phyloP scores from a whole-genome alignment of 2,329 filamentous ascomycete genomes.

The Aureobasidium sp. region DNA sequence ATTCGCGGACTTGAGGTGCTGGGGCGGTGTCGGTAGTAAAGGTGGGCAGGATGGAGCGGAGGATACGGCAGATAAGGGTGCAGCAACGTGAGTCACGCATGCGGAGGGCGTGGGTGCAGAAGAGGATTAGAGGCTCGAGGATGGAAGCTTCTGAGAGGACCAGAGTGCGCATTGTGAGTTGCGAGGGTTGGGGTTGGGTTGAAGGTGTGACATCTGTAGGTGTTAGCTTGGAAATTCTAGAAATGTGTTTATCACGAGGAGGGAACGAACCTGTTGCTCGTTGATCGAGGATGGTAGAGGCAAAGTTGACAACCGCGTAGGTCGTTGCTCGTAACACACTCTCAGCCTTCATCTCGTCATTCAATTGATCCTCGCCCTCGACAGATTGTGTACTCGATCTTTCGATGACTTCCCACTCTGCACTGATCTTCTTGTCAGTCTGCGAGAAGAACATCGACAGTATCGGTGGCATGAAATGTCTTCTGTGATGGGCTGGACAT shows the following conservation, averaged over 20 bases:
- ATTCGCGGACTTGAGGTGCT: constrained; percentile 80
- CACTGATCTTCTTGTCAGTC: constrained; percentile 86
- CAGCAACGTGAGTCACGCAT: constrained; percentile 94
- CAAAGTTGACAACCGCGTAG: constrained; percentile 91
- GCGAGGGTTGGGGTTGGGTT: constrained; percentile 37
- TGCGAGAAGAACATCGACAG: constrained; percentile 85
- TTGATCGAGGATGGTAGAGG: constrained; percentile 84
- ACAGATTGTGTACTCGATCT: constrained; percentile 64
- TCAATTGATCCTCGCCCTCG: constrained; percentile 77
- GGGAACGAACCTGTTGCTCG: neutral
- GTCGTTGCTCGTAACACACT: constrained; percentile 95
- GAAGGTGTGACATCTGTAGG: constrained; percentile 25
- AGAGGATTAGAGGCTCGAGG: constrained; percentile 89
- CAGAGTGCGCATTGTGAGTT: constrained; percentile 76
- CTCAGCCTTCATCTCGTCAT: constrained; percentile 98
- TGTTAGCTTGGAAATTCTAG: neutral
- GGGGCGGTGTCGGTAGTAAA: constrained; percentile 60
- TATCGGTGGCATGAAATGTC: constrained; percentile 86
- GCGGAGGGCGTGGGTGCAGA: constrained; percentile 90
- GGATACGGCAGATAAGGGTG: constrained; percentile 84
- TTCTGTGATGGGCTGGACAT: constrained; percentile 82
- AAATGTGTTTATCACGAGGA: neutral
- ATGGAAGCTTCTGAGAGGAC: constrained; percentile 81
- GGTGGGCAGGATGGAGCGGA: constrained; percentile 85
- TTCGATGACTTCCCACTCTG: constrained; percentile 84